Evolutionary conservation across 805 yeast genomes (phyloP).

Genomic region (Komagataella phaffii): DNA sequence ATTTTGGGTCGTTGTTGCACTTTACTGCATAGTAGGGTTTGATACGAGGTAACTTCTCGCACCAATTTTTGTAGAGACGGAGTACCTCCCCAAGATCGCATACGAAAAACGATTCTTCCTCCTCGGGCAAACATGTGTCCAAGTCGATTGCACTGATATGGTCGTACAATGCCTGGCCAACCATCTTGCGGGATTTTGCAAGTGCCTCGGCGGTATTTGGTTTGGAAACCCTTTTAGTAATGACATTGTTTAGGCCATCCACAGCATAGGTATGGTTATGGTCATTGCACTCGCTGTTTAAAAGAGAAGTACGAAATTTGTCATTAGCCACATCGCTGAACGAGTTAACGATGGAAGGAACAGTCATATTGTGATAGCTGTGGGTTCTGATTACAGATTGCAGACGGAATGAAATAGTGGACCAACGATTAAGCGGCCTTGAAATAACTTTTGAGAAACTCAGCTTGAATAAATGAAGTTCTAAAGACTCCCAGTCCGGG

Average conservation of each 20-base stretch:
- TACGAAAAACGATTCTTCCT: slow-evolving; percentile 78
- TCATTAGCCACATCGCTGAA: neutral
- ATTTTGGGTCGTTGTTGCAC: slow-evolving; percentile 65
- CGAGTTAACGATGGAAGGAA: neutral
- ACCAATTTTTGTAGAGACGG: slow-evolving; percentile 56
- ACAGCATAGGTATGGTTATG: neutral
- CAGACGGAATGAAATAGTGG: neutral
- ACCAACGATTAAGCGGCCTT: neutral
- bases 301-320: neutral
- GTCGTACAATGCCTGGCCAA: slow-evolving; percentile 24
- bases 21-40: slow-evolving; percentile 91
- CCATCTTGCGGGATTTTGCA: slow-evolving; percentile 14
- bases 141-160: slow-evolving; percentile 33
- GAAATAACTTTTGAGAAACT: neutral
- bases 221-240: neutral
- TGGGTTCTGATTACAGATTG: neutral
- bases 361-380: neutral
- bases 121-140: slow-evolving; percentile 56
- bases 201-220: neutral
- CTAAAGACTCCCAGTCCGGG: neutral
- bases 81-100: slow-evolving; percentile 70
- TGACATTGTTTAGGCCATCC: neutral
- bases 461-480: neutral
- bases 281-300: neutral
- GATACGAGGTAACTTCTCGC: slow-evolving; percentile 49